Evolutionary conservation across 495 filamentous ascomycete genomes (phyloP).

Genomic region (Tuber borchii): DNA sequence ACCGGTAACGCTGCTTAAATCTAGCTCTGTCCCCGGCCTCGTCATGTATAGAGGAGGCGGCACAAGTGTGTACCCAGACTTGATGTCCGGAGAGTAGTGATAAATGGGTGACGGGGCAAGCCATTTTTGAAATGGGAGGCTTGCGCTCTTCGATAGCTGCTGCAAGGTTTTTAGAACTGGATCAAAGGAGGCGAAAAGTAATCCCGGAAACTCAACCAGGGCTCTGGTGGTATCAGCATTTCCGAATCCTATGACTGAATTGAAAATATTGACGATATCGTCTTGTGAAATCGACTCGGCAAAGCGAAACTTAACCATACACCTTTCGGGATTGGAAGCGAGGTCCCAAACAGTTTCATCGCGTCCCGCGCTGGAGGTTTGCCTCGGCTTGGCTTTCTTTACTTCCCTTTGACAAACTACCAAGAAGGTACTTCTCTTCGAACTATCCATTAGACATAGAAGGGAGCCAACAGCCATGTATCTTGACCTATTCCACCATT

Average conservation of each 20-base stretch:
- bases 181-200: conserved; percentile 62
- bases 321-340: conserved; percentile 34
- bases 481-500: conserved; percentile 59
- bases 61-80: conserved; percentile 43
- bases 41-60: conserved; percentile 38
- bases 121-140: conserved; percentile 57
- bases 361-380: neutral
- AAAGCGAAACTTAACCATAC: conserved; percentile 39
- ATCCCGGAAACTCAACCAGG: conserved; percentile 64
- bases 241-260: neutral
- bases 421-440: conserved; percentile 52
- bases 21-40: conserved; percentile 13
- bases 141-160: conserved; percentile 47
- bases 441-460: conserved; percentile 52
- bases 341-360: conserved; percentile 30
- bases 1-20: conserved; percentile 26
- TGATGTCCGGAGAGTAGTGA: neutral
- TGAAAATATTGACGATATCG: conserved; percentile 24
- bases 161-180: conserved; percentile 62
- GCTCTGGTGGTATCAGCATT: conserved; percentile 9
- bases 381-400: neutral
- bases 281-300: conserved; percentile 20
- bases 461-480: conserved; percentile 54
- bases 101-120: conserved; percentile 47
- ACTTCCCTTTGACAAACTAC: conserved; percentile 46